Base-by-base conservation (phyloP, 768 basidiomycete species). In the Lactarius evosmus region DNA sequence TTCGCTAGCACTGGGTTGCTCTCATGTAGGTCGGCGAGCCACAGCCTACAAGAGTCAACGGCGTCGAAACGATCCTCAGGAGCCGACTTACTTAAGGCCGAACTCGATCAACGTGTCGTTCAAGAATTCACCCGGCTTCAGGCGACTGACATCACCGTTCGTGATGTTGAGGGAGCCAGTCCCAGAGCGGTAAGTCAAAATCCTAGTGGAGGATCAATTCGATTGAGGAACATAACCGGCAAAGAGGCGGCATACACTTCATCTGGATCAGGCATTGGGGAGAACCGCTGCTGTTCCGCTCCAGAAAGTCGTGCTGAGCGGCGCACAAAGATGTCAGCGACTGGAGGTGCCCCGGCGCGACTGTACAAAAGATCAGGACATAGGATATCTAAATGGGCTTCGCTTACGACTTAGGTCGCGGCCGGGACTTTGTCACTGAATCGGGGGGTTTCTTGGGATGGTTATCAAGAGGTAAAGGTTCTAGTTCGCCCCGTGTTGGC, bases 41-140 rank as follows among this genome's bases (percentile, higher is more conserved):
- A 92, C 16, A 86, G 77, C 72, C 94, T 95, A 7, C 29, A 22
- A 60, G 36, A 8, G 49, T 60, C 65, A 51, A 7, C 17, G 22
- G 49, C 22, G 38, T 41, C 56, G 51, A 33, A 41, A 51, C 56
- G 44, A 60, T 36, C 6, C 17, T 63, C 8, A 41, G 19, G 30
- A 57, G 3, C 11, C 5, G 1, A 74, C 90, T 53, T 70, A 95
- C 95, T 94, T 95, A 36, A 99, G 79, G 3, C 93, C 95, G 69
- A 95, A 97, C 72, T 99, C 97, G 33, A 98, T 95, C 38, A 99
- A 77, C 0, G 93, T 97, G 76, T 99, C 97, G 72, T 99, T 99
- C 54, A 99, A 79, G 73, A 88, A 98, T 73, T 96, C 92, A 34
- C 85, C 86, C 0, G 88, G 87, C 56, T 84, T 76, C 34, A 98